Evolutionary conservation across 2,329 filamentous ascomycete species (phyloP).

Genomic region (Blastomyces parvus): DNA sequence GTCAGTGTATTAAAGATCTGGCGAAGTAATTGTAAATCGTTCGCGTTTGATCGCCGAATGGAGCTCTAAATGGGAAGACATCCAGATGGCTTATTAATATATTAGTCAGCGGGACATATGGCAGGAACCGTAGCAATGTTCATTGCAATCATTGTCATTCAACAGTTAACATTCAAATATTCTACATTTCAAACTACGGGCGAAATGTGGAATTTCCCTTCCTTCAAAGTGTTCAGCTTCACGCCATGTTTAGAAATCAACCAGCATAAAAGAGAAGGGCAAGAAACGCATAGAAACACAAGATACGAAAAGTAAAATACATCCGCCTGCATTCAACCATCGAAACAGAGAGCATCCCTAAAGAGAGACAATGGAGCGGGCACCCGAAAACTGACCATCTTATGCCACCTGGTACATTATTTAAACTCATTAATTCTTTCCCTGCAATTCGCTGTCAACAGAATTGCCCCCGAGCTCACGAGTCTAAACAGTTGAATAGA

Average conservation of each 20-base stretch:
- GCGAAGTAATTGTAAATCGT: not conserved
- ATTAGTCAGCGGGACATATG: not conserved
- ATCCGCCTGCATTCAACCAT: constrained; percentile 1
- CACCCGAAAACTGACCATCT: not conserved
- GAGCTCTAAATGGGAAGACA: not conserved
- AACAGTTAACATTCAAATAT: not conserved
- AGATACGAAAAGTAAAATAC: constrained; percentile 1
- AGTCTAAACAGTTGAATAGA: not conserved
- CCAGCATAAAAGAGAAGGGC: not conserved
- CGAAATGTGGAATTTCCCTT: not conserved
- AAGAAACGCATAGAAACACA: not conserved
- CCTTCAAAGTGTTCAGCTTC: not conserved
- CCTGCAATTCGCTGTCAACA: not conserved
- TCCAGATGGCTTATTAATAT: not conserved
- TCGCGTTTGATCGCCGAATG: not conserved
- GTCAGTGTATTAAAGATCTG: not conserved
- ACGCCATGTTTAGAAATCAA: not conserved
- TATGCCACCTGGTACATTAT: not conserved
- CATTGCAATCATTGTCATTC: not conserved
- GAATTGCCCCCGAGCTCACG: not conserved
- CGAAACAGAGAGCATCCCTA: not conserved
- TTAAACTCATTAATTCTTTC: not conserved
- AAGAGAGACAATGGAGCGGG: not conserved
- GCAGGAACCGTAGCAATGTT: not conserved
- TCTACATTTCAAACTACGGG: not conserved